Conservation (phyloP, 441 rosid genomes). For the Adansonia madagascariensis region DNA sequence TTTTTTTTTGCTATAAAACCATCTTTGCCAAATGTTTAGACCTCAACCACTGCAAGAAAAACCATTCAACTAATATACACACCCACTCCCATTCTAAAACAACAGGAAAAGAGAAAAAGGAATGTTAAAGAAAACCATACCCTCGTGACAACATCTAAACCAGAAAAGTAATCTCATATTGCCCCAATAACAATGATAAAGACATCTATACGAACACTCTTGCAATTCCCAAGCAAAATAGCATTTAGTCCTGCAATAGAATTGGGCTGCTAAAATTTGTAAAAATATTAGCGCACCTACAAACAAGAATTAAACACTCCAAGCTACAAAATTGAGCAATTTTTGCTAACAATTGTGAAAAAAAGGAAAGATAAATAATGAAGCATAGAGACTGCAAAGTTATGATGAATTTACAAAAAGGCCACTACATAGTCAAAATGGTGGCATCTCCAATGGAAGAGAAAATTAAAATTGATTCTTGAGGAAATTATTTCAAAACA, state of each 20-base stretch:
- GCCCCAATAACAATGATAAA: conserved; percentile 5
- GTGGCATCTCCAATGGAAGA: conserved; percentile 10
- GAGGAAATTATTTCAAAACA: conserved; percentile 18
- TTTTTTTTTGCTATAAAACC: background rate
- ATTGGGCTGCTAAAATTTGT: conserved; percentile 5
- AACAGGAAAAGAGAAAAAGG: background rate
- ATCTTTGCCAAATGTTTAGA: background rate
- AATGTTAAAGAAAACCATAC: conserved; percentile 9
- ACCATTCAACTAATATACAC: background rate
- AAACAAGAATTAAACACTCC: background rate
- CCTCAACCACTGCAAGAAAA: background rate
- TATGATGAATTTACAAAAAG: conserved; percentile 9
- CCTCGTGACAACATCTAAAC: background rate
- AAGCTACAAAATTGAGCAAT: background rate
- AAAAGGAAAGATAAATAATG: background rate
- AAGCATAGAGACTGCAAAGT: conserved; percentile 3
- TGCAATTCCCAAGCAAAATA: conserved; percentile 13
- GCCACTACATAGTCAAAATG: background rate
- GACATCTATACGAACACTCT: background rate
- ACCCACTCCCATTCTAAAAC: background rate
- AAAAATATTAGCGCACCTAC: background rate
- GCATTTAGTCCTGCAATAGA: conserved; percentile 1
- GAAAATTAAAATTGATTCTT: conserved; percentile 6
- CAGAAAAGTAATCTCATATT: conserved; percentile 17
- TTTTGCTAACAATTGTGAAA: background rate